These are phyloP conservation scores for Apiospora saccharicola DNA, from an alignment of 2,329 filamentous ascomycete genomes.

Conservation along the genomic window DNA sequence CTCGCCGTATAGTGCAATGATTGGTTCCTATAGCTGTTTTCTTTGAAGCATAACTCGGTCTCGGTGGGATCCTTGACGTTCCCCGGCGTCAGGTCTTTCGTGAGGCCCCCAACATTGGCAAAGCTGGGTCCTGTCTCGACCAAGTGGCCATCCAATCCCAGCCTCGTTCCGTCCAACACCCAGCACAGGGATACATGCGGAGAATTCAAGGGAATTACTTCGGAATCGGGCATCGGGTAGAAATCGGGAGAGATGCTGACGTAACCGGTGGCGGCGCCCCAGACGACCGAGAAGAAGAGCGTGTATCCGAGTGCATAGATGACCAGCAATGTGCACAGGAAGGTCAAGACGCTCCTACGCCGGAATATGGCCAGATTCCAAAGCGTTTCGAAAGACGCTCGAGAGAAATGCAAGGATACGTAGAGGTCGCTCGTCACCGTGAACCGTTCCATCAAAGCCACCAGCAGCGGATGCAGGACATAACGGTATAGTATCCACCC, in stretches of 20 bases:
- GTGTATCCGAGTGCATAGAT: neutral
- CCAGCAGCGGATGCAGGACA: neutral
- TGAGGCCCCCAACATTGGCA: neutral
- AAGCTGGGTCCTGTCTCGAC: neutral
- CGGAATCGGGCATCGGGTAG: neutral
- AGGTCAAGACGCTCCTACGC: neutral
- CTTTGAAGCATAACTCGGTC: neutral
- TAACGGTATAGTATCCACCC: neutral
- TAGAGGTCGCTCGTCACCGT: neutral
- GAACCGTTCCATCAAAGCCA: neutral
- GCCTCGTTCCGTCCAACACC: neutral
- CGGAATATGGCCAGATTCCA: neutral
- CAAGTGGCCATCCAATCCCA: neutral
- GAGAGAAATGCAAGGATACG: neutral
- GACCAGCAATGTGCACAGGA: neutral
- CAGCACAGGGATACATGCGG: neutral
- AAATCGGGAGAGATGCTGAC: neutral
- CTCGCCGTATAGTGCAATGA: neutral
- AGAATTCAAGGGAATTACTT: neutral
- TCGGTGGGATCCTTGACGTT: neutral
- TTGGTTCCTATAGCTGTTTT: too few relatives aligned
- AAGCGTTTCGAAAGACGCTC: neutral
- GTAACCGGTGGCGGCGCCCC: neutral
- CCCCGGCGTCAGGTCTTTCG: neutral
- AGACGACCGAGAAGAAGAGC: neutral